These are phyloP conservation scores for Schizochytrium sp. DNA, from an alignment of 108 stramenopile species.

Conservation along the genomic window DNA sequence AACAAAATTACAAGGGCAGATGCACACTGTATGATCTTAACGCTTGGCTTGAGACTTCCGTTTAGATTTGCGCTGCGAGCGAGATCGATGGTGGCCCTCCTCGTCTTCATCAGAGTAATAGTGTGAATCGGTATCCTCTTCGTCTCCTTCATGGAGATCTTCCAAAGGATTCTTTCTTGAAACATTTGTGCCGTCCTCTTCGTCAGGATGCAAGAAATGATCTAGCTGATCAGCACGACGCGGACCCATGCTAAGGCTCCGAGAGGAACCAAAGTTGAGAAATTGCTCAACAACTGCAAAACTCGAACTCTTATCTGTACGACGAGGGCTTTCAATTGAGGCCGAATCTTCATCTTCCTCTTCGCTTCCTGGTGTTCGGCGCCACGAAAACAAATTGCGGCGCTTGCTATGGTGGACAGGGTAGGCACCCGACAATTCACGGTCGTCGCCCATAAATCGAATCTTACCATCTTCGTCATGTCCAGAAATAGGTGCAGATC, in stretches of 20 bases:
- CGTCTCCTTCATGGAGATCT: too few species aligned
- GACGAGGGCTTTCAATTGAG: not conserved
- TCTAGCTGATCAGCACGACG: not conserved
- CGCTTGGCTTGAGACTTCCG: too few species aligned
- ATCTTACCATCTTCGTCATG: too few species aligned
- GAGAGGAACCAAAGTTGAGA: conserved; percentile 14
- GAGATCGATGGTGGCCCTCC: not conserved
- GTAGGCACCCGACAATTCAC: too few species aligned
- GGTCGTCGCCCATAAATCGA: too few species aligned
- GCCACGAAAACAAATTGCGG: not conserved
- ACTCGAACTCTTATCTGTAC: not conserved
- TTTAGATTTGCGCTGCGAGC: too few species aligned
- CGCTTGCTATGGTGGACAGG: too few species aligned
- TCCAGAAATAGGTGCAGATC: too few species aligned
- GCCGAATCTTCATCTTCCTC: not conserved
- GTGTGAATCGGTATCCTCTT: not conserved
- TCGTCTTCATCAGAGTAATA: not conserved
- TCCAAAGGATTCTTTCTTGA: too few species aligned
- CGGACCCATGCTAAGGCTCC: not conserved
- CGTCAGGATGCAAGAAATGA: not conserved
- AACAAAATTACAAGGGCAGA: too few species aligned
- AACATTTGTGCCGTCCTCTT: not conserved
- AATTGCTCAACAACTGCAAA: not conserved
- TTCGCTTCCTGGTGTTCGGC: not conserved
- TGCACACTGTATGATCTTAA: too few species aligned